Evolutionary conservation across 179 eudicot genomes (phyloP).

Genomic region (Silene noctiflora): DNA sequence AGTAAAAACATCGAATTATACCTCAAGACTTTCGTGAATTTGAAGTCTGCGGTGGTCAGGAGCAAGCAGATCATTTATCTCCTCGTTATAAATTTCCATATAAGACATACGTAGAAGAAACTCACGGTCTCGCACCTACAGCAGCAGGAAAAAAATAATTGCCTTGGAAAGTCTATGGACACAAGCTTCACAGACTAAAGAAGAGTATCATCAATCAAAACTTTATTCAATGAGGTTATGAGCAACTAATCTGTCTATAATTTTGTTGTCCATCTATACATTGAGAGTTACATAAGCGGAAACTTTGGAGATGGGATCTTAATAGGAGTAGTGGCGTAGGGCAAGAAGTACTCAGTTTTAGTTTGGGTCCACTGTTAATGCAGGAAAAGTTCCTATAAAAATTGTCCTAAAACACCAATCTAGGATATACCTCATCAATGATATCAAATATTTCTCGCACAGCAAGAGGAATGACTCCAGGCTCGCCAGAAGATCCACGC

Average conservation of each 20-base stretch:
- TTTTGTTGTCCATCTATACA: background rate
- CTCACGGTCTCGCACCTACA: conserved; percentile 72
- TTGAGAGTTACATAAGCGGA: background rate
- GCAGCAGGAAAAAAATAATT: conserved; percentile 9
- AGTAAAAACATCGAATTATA: conserved; percentile 20
- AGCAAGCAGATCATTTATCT: conserved; percentile 83
- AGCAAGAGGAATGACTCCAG: conserved; percentile 91
- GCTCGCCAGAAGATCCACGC: conserved; percentile 79
- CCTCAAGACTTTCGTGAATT: conserved; percentile 93
- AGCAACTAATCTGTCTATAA: background rate
- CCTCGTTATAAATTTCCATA: conserved; percentile 97
- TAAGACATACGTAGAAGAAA: conserved; percentile 94
- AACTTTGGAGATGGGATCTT: background rate
- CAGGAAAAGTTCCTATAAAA: background rate
- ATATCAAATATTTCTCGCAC: conserved; percentile 65
- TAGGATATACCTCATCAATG: conserved; percentile 64
- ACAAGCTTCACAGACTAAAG: background rate
- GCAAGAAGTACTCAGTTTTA: background rate
- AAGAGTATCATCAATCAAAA: background rate
- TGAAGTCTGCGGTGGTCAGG: conserved; percentile 91
- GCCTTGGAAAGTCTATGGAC: conserved; percentile 5
- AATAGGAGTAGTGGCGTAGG: background rate
- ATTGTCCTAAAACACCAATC: background rate
- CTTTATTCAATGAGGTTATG: background rate
- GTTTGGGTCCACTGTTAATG: background rate